Conservation (phyloP, 2,329 filamentous ascomycete genomes). For the Pseudocercospora musae region DNA sequence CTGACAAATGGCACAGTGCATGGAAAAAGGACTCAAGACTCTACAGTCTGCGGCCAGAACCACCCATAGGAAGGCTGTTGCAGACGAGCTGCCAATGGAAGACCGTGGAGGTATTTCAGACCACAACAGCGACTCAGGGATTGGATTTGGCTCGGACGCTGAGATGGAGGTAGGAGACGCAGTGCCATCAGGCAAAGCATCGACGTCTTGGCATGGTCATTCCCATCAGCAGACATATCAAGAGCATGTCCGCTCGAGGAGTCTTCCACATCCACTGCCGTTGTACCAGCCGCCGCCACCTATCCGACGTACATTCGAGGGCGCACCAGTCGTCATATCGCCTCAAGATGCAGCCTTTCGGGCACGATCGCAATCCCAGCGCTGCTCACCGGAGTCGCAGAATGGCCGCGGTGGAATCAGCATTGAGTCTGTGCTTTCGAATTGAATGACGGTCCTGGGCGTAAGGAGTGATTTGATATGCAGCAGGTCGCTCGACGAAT, state of each 20-base stretch:
- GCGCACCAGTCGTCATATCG: slow-evolving; percentile 16
- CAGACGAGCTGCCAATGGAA: slow-evolving; percentile 39
- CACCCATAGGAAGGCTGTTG: slow-evolving; percentile 59
- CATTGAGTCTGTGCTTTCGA: slow-evolving; percentile 34
- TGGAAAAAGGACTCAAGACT: slow-evolving; percentile 80
- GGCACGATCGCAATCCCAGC: slow-evolving; percentile 9
- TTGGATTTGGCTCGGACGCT: slow-evolving; percentile 53
- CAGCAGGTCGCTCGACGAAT: neutral
- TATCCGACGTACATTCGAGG: slow-evolving; percentile 21
- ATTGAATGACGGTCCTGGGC: slow-evolving; percentile 1
- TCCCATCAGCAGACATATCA: slow-evolving; percentile 12
- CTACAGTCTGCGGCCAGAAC: slow-evolving; percentile 67
- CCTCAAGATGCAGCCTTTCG: slow-evolving; percentile 18
- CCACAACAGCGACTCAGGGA: slow-evolving; percentile 64
- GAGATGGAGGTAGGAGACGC: slow-evolving; percentile 38
- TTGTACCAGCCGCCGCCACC: slow-evolving; percentile 34
- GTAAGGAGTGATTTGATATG: neutral
- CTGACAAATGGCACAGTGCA: slow-evolving; percentile 56
- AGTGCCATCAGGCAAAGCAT: slow-evolving; percentile 20
- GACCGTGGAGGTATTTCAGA: slow-evolving; percentile 41
- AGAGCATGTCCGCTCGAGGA: slow-evolving; percentile 32
- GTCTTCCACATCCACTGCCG: slow-evolving; percentile 34
- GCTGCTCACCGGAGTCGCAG: slow-evolving; percentile 27
- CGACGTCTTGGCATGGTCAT: slow-evolving; percentile 28
- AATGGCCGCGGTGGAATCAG: slow-evolving; percentile 28